Evolutionary conservation across 768 basidiomycete species (phyloP).

Genomic region (Hypsizygus marmoreus): DNA sequence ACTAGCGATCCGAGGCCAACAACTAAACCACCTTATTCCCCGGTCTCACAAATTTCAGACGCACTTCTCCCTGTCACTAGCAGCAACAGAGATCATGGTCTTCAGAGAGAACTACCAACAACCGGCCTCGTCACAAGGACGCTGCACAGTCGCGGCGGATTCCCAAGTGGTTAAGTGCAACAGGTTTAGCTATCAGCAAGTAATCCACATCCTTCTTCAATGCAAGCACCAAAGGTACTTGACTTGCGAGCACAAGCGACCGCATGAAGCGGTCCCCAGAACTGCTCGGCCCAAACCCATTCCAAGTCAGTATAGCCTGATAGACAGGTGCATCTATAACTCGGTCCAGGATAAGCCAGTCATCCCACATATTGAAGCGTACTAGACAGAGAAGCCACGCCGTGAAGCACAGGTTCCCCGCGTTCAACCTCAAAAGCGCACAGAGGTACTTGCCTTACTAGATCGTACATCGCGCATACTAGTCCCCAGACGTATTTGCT

Average conservation of each 20-base stretch:
- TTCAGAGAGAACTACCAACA: slow-evolving; percentile 40
- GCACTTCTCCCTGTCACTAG: slow-evolving; percentile 23
- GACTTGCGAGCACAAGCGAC: slow-evolving; percentile 23
- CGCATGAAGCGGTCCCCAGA: slow-evolving; percentile 9
- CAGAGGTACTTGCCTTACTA: slow-evolving; percentile 10
- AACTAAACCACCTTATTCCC: slow-evolving; percentile 43
- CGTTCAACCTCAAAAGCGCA: slow-evolving; percentile 16
- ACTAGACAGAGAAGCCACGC: slow-evolving; percentile 12
- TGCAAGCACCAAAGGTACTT: slow-evolving; percentile 31
- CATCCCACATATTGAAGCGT: slow-evolving; percentile 23
- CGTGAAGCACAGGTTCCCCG: background rate
- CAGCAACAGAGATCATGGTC: slow-evolving; percentile 35
- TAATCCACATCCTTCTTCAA: slow-evolving; percentile 37
- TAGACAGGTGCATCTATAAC: slow-evolving; percentile 35
- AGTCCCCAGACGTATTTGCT: too few relatives aligned
- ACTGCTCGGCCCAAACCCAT: slow-evolving; percentile 25
- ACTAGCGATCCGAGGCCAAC: slow-evolving; percentile 23
- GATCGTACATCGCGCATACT: too few relatives aligned
- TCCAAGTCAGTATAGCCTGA: slow-evolving; percentile 35
- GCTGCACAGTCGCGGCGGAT: slow-evolving; percentile 34
- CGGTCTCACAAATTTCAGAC: slow-evolving; percentile 47
- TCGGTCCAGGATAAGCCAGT: slow-evolving; percentile 36
- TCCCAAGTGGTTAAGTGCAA: slow-evolving; percentile 36
- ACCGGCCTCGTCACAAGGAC: slow-evolving; percentile 24
- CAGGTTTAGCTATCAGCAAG: slow-evolving; percentile 43